Evolutionary conservation across 176 grass and related monocot genomes (phyloP).

Genomic region (Tillandsia fasciculata): DNA sequence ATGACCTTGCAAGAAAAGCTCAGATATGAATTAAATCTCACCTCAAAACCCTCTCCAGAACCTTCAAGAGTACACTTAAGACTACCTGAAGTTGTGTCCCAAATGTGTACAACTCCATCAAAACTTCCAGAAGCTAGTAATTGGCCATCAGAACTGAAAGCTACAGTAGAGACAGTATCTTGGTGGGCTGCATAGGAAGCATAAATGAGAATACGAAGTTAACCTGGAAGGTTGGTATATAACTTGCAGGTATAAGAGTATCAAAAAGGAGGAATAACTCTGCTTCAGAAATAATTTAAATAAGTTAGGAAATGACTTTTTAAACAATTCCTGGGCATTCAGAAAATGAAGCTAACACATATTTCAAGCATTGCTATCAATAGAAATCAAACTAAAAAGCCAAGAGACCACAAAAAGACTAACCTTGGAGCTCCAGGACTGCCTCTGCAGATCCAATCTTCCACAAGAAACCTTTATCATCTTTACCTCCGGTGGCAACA

Average conservation of each 20-base stretch:
- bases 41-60: conserved; percentile 77
- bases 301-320: background rate
- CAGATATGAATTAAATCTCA: conserved; percentile 19
- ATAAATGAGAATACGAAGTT: conserved; percentile 8
- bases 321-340: background rate
- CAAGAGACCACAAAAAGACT: conserved; percentile 15
- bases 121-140: conserved; percentile 71
- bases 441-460: conserved; percentile 58
- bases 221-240: background rate
- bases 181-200: conserved; percentile 44
- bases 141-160: conserved; percentile 85
- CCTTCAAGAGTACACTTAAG: conserved; percentile 63
- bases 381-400: background rate
- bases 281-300: background rate
- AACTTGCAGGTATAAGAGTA: background rate
- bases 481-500: conserved; percentile 77
- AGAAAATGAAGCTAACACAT: background rate
- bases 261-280: background rate
- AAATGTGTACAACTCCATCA: conserved; percentile 74
- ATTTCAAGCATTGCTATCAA: background rate
- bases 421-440: conserved; percentile 55
- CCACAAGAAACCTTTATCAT: conserved; percentile 90
- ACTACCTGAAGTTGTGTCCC: conserved; percentile 45
- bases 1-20: conserved; percentile 9
- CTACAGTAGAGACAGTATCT: conserved; percentile 54